These are phyloP conservation scores for Isabelozyma gotoi DNA, from an alignment of 805 yeast genomes.

Conservation along the genomic window DNA sequence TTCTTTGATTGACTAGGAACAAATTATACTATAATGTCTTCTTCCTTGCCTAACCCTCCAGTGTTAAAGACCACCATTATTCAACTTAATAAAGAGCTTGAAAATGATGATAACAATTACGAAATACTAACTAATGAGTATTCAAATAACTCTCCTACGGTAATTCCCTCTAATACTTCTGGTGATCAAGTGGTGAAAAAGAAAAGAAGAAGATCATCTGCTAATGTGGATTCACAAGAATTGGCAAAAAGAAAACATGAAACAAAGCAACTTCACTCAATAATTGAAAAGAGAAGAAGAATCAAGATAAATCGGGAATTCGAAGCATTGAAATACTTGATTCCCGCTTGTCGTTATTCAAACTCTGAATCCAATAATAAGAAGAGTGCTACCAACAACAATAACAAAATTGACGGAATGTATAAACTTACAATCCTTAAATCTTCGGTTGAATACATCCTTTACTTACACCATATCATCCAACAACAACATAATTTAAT, in stretches of 20 bases:
- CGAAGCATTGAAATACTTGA: conserved; percentile 72
- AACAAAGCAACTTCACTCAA: conserved; percentile 58
- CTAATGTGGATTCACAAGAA: conserved; percentile 39
- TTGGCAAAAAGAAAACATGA: conserved; percentile 41
- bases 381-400: conserved; percentile 19
- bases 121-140: conserved; percentile 44
- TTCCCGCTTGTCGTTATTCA: conserved; percentile 73
- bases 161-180: conserved; percentile 5
- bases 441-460: conserved; percentile 79
- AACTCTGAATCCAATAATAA: conserved; percentile 12
- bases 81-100: conserved; percentile 43
- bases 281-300: conserved; percentile 77
- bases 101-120: conserved; percentile 40
- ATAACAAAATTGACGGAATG: conserved; percentile 57
- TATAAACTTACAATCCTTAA: conserved; percentile 79
- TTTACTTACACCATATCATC: conserved; percentile 62
- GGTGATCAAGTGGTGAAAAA: conserved; percentile 15
- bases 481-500: conserved; percentile 50
- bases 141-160: conserved; percentile 4
- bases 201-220: conserved; percentile 39
- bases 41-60: conserved; percentile 38
- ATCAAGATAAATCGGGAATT: conserved; percentile 80
- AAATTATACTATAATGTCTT: not conserved
- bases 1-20: not conserved
- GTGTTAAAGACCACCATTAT: conserved; percentile 44